Conservation (phyloP, 805 yeast species). For the Helenozyma baotianmanensis region DNA sequence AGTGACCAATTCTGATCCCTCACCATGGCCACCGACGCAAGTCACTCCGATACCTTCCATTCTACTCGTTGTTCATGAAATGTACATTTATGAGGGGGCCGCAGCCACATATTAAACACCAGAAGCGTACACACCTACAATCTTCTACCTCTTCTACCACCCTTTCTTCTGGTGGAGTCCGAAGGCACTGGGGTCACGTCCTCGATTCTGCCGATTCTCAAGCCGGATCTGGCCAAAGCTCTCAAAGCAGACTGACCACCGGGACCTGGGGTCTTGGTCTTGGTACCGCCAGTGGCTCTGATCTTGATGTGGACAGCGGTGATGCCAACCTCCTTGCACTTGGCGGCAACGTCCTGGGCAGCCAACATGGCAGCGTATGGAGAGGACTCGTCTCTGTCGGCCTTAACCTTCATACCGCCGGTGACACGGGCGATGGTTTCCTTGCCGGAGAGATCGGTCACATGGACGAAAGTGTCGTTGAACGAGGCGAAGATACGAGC, state of each 20-base stretch:
- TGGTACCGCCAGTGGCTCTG: conserved; percentile 99
- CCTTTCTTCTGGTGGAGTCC: conserved; percentile 99
- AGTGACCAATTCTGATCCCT: too few species aligned
- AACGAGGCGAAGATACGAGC: conserved; percentile 99
- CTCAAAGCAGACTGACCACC: conserved; percentile 99
- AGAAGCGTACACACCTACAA: conserved; percentile 40
- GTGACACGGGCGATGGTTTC: conserved; percentile 99
- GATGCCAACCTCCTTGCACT: conserved; percentile 99
- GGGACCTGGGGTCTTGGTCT: conserved; percentile 99
- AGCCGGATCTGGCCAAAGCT: conserved; percentile 99
- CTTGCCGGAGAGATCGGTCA: conserved; percentile 98
- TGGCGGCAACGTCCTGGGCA: conserved; percentile 98
- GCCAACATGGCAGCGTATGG: conserved; percentile 99
- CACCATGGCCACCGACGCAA: too few species aligned
- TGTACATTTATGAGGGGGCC: conserved; percentile 3
- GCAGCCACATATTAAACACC: too few species aligned
- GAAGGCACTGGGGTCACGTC: conserved; percentile 99
- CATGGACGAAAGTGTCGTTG: conserved; percentile 99
- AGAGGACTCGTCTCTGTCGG: conserved; percentile 99
- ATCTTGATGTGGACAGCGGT: conserved; percentile 99
- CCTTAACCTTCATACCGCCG: conserved; percentile 99
- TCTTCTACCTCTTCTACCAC: conserved; percentile 99
- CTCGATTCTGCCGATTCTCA: conserved; percentile 99
- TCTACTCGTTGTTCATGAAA: conserved; percentile 5
- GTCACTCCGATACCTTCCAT: too few species aligned